Evolutionary conservation across 1,284 basidiomycete genomes (phyloP).

Genomic region (Neonothopanus nambi): DNA sequence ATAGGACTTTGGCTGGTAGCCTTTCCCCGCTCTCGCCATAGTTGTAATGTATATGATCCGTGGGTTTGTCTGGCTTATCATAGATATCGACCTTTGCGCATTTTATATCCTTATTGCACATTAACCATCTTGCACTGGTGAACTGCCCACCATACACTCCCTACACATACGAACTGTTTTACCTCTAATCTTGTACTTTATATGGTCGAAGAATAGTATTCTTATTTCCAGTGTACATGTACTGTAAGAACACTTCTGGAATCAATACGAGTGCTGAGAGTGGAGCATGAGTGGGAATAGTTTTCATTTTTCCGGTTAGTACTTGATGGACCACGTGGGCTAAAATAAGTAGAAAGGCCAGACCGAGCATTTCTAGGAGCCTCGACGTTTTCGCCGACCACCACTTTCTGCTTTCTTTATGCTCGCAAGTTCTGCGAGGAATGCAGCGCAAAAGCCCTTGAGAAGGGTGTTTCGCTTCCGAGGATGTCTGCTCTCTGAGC

Average conservation of each 20-base stretch:
- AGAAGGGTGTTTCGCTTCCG: conserved; percentile 43
- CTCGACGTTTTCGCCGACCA: background rate
- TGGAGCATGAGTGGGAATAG: too few relatives aligned
- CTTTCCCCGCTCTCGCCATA: conserved; percentile 28
- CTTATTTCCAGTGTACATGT: too few relatives aligned
- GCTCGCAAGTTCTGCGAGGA: conserved; percentile 50
- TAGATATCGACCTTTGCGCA: conserved; percentile 12
- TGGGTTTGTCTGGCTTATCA: background rate
- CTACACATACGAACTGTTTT: background rate
- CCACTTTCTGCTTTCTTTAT: conserved; percentile 38
- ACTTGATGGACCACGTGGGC: too few relatives aligned
- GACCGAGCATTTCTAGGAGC: background rate
- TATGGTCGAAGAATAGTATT: too few relatives aligned
- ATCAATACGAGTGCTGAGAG: too few relatives aligned
- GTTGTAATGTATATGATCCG: too few relatives aligned
- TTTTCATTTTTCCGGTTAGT: too few relatives aligned
- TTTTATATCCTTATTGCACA: conserved; percentile 8
- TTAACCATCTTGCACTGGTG: background rate
- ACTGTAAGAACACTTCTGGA: too few relatives aligned
- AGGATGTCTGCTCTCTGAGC: conserved; percentile 40
- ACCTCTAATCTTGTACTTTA: too few relatives aligned
- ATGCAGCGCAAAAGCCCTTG: conserved; percentile 40
- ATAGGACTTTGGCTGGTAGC: conserved; percentile 30
- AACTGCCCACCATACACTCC: background rate
- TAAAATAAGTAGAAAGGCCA: too few relatives aligned